Base-by-base conservation (phyloP, 805 yeast species). In the Candida patagonica region DNA sequence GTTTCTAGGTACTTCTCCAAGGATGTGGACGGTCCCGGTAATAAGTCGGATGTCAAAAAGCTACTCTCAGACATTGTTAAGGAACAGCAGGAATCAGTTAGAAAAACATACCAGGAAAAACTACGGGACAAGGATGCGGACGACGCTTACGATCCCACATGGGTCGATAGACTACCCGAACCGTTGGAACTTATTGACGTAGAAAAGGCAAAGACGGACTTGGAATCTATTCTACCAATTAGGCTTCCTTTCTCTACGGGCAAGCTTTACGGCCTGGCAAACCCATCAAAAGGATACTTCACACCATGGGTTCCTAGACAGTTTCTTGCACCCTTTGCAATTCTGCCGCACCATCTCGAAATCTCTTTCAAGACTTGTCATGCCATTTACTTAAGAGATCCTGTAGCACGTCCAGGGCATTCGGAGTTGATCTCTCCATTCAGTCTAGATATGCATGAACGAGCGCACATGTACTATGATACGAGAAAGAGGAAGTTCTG, bases 291-390 rank as follows among this genome's bases (percentile, higher is more conserved):
- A 64, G 74, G 88, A 3, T 92, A 80, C 63, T 92, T 89, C 68
- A 86, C 97, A 2, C 98, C 98, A 38, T 92, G 96, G 96, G 73
- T 79, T 44, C 94, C 96, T 49, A 80, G 96, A 64, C 92, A 86
- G 32, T 92, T 89, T 63, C 64, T 92, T 47, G 88, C 95, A 2
- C 94, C 95, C 35, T 84, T 87, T 62, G 92, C 96, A 9, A 74
- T 92, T 44, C 71, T 85, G 54, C 98, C 98, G 22, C 79, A 83
- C 47, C 97, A 92, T 62, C 67, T 92, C 40, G 97, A 92, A 65
- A 67, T 92, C 33, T 83, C 94, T 17, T 89, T 84, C 61, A 73
- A 74, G 46, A 86, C 96, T 4, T 89, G 97, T 59, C 96, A 88
- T 60, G 96, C 96, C 4, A 82, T 92, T n/a, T 92, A 89, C 62